Evolutionary conservation across 805 yeast species (phyloP), one percentile per base, ranked within the genome.

Genomic region (Sugiyamaella lignohabitans): DNA sequence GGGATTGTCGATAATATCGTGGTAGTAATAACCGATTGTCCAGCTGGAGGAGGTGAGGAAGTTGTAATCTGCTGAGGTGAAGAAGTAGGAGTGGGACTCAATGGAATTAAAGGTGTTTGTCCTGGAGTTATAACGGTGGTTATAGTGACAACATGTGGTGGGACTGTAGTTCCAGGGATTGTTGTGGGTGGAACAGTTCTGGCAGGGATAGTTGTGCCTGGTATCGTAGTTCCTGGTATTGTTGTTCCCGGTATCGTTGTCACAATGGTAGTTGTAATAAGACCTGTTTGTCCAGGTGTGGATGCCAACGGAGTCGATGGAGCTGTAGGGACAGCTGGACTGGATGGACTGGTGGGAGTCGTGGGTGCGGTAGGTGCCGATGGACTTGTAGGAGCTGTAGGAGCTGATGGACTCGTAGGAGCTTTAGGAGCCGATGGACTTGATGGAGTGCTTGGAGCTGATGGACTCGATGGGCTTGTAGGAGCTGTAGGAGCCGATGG

Each of bases 1-100:
- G 58, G 57, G 27, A 54, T 42, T 18, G 49, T 46, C n/a, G 48
- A 6, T 6, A 27, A n/a, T n/a, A n/a, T n/a, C n/a, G n/a, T n/a
- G n/a, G n/a, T n/a, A n/a, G n/a, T n/a, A n/a, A n/a, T n/a, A n/a
- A n/a, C n/a, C n/a, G n/a, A n/a, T n/a, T n/a, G n/a, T n/a, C n/a
- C n/a, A n/a, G n/a, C n/a, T n/a, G n/a, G n/a, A n/a, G n/a, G n/a
- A n/a, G n/a, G n/a, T n/a, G n/a, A n/a, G n/a, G n/a, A n/a, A n/a
- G n/a, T n/a, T n/a, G 11, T 27, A 27, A 27, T 11, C 11, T n/a
- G n/a, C n/a, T n/a, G n/a, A n/a, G n/a, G n/a, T n/a, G n/a, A n/a
- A n/a, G n/a, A n/a, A n/a, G n/a, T n/a, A n/a, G n/a, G n/a, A n/a
- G n/a, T n/a, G n/a, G n/a, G n/a, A n/a, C n/a, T n/a, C n/a, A n/a